A percentile compares a stretch with the other conserved stretches of the same genome.
Evolutionary conservation across 352 stramenopile species (phyloP).

Genomic region (Globisporangium spiculum): DNA sequence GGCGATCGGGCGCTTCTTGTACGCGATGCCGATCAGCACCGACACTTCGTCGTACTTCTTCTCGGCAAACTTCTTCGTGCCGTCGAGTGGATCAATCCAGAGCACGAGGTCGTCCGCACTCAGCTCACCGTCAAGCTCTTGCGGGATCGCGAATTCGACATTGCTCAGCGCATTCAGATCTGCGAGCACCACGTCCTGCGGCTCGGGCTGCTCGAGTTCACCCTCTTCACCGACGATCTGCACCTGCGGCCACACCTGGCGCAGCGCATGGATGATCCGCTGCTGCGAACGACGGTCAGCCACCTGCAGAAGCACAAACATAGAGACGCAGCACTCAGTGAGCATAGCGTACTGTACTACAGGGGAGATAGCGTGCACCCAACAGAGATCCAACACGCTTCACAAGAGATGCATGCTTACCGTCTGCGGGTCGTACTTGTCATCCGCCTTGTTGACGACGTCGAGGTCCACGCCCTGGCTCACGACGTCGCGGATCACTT

Average conservation of each 20-base stretch:
- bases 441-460: constrained; percentile 76
- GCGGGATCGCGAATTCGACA: constrained; percentile 17
- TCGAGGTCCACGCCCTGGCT: constrained; percentile 44
- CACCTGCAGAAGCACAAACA: constrained; percentile 20
- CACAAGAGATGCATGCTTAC: constrained; percentile 11
- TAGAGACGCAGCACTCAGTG: background rate
- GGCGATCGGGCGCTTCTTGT: constrained; percentile 55
- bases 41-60: constrained; percentile 75
- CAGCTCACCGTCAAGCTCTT: constrained; percentile 26
- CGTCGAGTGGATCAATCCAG: constrained; percentile 78
- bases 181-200: constrained; percentile 46
- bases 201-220: constrained; percentile 44
- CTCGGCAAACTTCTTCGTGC: constrained; percentile 75
- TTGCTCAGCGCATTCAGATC: constrained; percentile 31
- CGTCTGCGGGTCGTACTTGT: constrained; percentile 75
- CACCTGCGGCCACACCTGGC: constrained; percentile 46
- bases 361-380: background rate
- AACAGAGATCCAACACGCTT: background rate
- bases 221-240: constrained; percentile 71
- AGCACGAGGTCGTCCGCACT: constrained; percentile 52
- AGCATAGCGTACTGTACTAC: background rate
- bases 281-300: constrained; percentile 74
- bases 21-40: constrained; percentile 71
- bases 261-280: constrained; percentile 62
- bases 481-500: constrained; percentile 72